phyloP scores from a whole-genome alignment of 2,329 filamentous ascomycete species.

The Venturia aucupariae region DNA sequence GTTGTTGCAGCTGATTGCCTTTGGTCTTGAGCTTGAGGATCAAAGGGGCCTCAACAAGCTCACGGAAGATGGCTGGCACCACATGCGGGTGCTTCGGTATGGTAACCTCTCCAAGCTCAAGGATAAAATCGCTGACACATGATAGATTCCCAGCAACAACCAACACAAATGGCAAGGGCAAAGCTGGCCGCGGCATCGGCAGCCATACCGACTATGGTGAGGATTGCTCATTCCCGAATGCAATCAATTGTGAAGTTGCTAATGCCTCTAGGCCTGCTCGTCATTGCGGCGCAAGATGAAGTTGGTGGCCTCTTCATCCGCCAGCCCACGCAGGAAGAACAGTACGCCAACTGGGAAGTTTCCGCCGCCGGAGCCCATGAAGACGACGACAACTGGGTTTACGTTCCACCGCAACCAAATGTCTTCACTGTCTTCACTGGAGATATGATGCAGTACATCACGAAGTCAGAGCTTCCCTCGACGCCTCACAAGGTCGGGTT shows the following conservation, averaged over 20 bases:
- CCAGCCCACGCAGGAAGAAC: conserved; percentile 33
- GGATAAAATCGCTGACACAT: not conserved
- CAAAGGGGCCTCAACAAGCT: conserved; percentile 33
- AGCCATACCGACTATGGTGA: conserved; percentile 34
- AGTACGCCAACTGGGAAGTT: conserved; percentile 38
- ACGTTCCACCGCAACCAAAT: conserved; percentile 36
- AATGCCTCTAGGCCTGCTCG: conserved; percentile 22
- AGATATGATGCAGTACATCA: conserved; percentile 46
- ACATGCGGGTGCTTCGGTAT: conserved; percentile 35
- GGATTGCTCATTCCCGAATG: not conserved
- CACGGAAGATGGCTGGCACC: conserved; percentile 43
- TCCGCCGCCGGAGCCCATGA: conserved; percentile 37
- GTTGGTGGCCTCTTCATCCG: conserved; percentile 44
- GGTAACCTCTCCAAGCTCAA: not conserved
- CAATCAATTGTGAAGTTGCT: conserved; percentile 34
- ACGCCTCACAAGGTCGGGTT: conserved; percentile 44
- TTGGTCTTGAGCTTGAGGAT: conserved; percentile 34
- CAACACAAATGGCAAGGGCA: conserved; percentile 40
- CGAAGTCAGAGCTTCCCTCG: conserved; percentile 36
- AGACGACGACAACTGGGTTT: conserved; percentile 39
- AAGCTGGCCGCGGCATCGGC: conserved; percentile 41
- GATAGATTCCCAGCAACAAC: conserved; percentile 29
- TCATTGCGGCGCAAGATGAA: conserved; percentile 42
- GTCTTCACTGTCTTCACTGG: conserved; percentile 45
- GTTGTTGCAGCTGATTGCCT: conserved; percentile 38